These are phyloP conservation scores for Agarophyton chilense DNA, from an alignment of 23 red algal species.

Conservation along the genomic window DNA sequence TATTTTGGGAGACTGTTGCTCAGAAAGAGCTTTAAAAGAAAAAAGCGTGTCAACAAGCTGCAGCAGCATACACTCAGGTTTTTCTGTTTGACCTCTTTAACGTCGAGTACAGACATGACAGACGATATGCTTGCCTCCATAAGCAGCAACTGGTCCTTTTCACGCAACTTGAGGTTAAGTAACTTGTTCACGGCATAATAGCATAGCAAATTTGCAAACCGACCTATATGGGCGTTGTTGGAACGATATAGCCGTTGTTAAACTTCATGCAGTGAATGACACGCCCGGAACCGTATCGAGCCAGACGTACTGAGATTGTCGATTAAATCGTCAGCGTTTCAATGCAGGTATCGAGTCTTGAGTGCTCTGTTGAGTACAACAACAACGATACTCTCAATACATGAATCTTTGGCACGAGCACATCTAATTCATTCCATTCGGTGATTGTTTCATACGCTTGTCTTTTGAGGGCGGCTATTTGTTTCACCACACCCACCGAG, in stretches of 20 bases:
- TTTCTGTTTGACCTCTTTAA: slow-evolving; percentile 5
- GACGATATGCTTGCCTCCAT: slow-evolving; percentile 46
- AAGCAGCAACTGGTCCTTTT: slow-evolving; percentile 39
- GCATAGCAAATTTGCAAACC: slow-evolving; percentile 35
- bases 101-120: slow-evolving; percentile 6
- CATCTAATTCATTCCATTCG: background rate
- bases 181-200: slow-evolving; percentile 21
- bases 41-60: slow-evolving; percentile 14
- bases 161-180: slow-evolving; percentile 5
- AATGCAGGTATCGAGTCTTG: slow-evolving; percentile 29
- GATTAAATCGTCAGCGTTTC: background rate
- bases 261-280: slow-evolving; percentile 19
- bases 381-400: slow-evolving; percentile 22
- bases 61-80: slow-evolving; percentile 34
- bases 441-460: slow-evolving; percentile 9
- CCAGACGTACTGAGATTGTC: background rate
- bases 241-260: background rate
- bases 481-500: background rate
- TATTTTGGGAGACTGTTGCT: slow-evolving; percentile 8
- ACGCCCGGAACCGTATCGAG: slow-evolving; percentile 23
- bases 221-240: background rate
- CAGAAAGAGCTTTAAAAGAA: background rate
- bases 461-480: background rate
- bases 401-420: slow-evolving; percentile 33
- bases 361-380: background rate